phyloP scores from a whole-genome alignment of 805 yeast species.

The Yamadazyma philogaea region DNA sequence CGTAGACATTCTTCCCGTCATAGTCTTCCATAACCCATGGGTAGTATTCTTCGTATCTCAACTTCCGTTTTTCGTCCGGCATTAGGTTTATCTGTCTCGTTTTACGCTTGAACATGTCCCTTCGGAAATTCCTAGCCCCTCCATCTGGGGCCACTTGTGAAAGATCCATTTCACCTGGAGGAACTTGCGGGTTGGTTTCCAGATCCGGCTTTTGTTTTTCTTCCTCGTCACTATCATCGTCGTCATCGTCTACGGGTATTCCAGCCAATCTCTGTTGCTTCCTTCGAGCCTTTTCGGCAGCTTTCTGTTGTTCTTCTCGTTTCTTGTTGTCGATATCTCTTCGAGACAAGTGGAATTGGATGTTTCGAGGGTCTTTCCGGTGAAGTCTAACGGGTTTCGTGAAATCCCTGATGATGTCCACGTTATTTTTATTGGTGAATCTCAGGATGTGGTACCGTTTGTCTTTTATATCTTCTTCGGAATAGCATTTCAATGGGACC shows the following conservation, averaged over 20 bases:
- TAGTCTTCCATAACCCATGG: constrained; percentile 99
- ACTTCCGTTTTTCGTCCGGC: constrained; percentile 76
- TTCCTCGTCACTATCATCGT: constrained; percentile 18
- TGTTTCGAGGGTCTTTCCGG: constrained; percentile 87
- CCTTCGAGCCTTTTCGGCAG: constrained; percentile 21
- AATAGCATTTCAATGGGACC: constrained; percentile 68
- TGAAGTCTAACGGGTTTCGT: constrained; percentile 83
- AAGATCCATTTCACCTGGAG: constrained; percentile 41
- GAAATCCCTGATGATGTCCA: constrained; percentile 71
- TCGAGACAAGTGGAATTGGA: constrained; percentile 80
- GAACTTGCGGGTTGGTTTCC: constrained; percentile 10
- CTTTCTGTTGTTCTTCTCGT: constrained; percentile 31
- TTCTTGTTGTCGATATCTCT: constrained; percentile 64
- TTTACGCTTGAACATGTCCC: constrained; percentile 63
- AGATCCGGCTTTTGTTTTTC: constrained; percentile 15
- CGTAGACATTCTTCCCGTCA: constrained; percentile 92
- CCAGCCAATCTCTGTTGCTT: constrained; percentile 16
- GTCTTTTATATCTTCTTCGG: constrained; percentile 66
- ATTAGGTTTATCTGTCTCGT: constrained; percentile 80
- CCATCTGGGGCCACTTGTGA: constrained; percentile 91
- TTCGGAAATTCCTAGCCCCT: constrained; percentile 69
- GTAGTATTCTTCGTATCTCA: constrained; percentile 92
- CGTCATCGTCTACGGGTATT: constrained; percentile 17
- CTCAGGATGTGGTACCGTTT: constrained; percentile 76
- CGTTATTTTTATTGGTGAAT: constrained; percentile 68